phyloP scores from a whole-genome alignment of 768 basidiomycete species.

The Auriscalpium microsporum region DNA sequence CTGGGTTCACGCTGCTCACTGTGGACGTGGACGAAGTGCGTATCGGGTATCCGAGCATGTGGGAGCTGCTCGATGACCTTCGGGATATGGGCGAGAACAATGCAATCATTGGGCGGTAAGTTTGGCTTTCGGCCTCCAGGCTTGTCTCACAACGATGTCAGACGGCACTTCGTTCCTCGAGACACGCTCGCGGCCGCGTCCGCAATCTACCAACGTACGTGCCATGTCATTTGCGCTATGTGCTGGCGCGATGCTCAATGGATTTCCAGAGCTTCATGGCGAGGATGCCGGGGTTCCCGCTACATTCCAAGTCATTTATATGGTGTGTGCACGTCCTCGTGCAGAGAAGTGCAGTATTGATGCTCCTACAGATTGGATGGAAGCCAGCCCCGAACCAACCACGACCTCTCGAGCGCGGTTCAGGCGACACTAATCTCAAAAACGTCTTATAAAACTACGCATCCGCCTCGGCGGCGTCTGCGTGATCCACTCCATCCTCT shows the following conservation, averaged over 20 bases:
- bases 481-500: background rate
- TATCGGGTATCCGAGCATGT: constrained; percentile 89
- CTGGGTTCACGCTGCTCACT: constrained; percentile 89
- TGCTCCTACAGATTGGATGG: constrained; percentile 65
- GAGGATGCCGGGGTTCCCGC: constrained; percentile 82
- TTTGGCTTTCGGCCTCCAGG: background rate
- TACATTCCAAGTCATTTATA: constrained; percentile 93
- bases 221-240: background rate
- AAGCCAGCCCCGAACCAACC: constrained; percentile 64
- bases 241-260: background rate
- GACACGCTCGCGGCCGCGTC: constrained; percentile 89
- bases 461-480: background rate
- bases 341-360: background rate
- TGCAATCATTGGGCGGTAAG: constrained; percentile 76
- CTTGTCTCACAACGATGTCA: constrained; percentile 19
- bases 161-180: constrained; percentile 61
- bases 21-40: constrained; percentile 93
- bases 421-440: constrained; percentile 51
- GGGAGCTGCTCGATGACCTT: constrained; percentile 92
- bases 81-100: constrained; percentile 95
- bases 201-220: constrained; percentile 82
- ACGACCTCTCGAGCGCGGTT: constrained; percentile 56
- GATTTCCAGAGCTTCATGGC: constrained; percentile 65
- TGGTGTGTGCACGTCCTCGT: constrained; percentile 42
- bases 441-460: constrained; percentile 38